These are phyloP conservation scores for Erucastrum elatum DNA, from an alignment of 345 rosid species.

Conservation along the genomic window DNA sequence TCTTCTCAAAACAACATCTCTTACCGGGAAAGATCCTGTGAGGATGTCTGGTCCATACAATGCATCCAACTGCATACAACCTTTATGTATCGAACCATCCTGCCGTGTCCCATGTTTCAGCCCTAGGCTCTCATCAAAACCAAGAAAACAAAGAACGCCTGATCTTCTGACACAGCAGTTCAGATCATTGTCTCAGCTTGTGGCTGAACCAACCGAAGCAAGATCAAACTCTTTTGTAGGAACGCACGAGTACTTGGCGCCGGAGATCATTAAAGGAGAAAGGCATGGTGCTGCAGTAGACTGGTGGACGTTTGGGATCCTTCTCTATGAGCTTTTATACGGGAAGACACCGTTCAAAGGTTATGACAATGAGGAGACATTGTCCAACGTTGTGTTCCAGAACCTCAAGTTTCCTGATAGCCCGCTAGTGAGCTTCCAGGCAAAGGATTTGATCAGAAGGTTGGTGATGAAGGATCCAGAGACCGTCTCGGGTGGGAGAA, in stretches of 20 bases:
- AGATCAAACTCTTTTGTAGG: conserved; percentile 95
- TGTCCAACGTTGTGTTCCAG: conserved; percentile 72
- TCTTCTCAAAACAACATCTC: conserved; percentile 61
- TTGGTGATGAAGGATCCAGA: conserved; percentile 85
- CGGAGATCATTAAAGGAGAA: conserved; percentile 93
- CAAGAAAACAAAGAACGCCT: conserved; percentile 52
- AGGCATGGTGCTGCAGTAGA: conserved; percentile 98
- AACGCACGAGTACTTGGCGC: conserved; percentile 97
- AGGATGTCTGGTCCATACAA: conserved; percentile 69
- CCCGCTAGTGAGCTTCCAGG: conserved; percentile 74
- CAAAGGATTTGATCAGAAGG: conserved; percentile 74
- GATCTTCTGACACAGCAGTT: conserved; percentile 48
- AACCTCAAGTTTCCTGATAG: conserved; percentile 77
- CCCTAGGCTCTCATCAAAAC: conserved; percentile 73
- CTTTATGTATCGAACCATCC: conserved; percentile 73
- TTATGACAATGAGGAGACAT: conserved; percentile 71
- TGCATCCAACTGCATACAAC: conserved; percentile 66
- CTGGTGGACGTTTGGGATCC: conserved; percentile 96
- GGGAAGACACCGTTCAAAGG: conserved; percentile 93
- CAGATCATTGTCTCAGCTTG: conserved; percentile 79
- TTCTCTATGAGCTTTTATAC: conserved; percentile 82
- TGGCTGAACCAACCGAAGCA: conserved; percentile 95
- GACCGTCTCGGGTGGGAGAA: conserved; percentile 68
- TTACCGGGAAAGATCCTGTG: conserved; percentile 47
- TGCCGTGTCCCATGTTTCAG: conserved; percentile 90